Evolutionary conservation across 192 early-diverging fungal genomes (phyloP).

Genomic region (Backusella circina): DNA sequence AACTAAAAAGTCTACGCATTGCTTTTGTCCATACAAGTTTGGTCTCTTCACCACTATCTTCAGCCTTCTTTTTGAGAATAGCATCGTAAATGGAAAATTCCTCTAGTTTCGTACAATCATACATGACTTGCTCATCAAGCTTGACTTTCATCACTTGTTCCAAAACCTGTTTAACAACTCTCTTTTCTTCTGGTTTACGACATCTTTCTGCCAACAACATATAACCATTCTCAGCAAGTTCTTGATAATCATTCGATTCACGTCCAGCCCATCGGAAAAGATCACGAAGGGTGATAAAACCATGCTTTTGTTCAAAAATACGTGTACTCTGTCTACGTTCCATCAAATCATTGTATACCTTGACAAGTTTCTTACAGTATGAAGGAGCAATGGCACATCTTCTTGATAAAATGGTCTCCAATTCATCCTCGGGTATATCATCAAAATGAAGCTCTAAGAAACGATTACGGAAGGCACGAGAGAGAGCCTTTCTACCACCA

Average conservation of each 20-base stretch:
- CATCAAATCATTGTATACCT: conserved; percentile 81
- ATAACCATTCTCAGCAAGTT: conserved; percentile 91
- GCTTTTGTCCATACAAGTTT: conserved; percentile 92
- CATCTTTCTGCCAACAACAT: conserved; percentile 93
- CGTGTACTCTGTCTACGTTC: conserved; percentile 70
- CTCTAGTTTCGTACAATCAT: conserved; percentile 48
- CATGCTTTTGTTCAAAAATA: conserved; percentile 93
- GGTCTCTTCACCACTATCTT: conserved; percentile 17
- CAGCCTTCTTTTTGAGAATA: conserved; percentile 22
- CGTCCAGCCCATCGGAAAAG: conserved; percentile 97
- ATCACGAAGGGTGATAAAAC: conserved; percentile 95
- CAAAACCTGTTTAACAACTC: conserved; percentile 75
- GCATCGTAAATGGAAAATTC: conserved; percentile 52
- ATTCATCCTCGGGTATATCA: conserved; percentile 91
- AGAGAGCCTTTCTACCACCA: conserved; percentile 94
- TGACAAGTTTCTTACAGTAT: conserved; percentile 80
- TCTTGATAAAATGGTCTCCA: conserved; percentile 84
- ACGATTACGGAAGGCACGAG: conserved; percentile 95
- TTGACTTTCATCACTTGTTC: conserved; percentile 78
- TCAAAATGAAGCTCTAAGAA: conserved; percentile 97
- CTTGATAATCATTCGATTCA: conserved; percentile 67
- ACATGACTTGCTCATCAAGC: conserved; percentile 58
- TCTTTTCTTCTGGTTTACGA: conserved; percentile 77
- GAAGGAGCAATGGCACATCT: conserved; percentile 86
- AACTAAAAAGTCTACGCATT: conserved; percentile 85